These are phyloP conservation scores for Carex myosuroides DNA, from an alignment of 176 grass and related monocot species.

Conservation along the genomic window DNA sequence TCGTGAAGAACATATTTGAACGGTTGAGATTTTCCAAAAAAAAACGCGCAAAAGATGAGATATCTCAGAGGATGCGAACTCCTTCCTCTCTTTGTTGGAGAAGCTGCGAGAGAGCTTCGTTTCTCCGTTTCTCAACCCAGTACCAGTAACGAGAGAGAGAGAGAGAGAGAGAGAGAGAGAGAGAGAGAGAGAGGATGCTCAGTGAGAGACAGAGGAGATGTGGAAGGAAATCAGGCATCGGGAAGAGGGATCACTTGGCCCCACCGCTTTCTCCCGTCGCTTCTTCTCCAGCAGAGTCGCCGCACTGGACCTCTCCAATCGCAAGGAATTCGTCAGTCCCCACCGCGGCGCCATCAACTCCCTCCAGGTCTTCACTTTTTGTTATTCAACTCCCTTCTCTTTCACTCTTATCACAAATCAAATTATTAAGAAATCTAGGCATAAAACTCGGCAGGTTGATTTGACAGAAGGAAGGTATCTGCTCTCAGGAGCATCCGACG, in stretches of 20 bases:
- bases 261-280: constrained; percentile 36
- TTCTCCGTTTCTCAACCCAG: too few species aligned
- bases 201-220: constrained; percentile 46
- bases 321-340: constrained; percentile 64
- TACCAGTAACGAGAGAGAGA: neutral
- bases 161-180: neutral
- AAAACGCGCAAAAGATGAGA: too few species aligned
- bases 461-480: constrained; percentile 83
- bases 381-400: neutral
- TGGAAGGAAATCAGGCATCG: constrained; percentile 60
- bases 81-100: too few species aligned
- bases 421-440: too few species aligned
- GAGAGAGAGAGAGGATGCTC: neutral
- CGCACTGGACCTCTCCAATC: constrained; percentile 64
- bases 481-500: constrained; percentile 76
- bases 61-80: too few species aligned
- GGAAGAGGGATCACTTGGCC: constrained; percentile 53
- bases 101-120: too few species aligned
- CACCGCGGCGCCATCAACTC: constrained; percentile 85
- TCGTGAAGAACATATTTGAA: too few species aligned
- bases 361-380: constrained; percentile 46
- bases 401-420: neutral
- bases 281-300: constrained; percentile 36
- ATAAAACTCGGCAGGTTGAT: constrained; percentile 43
- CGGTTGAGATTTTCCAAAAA: too few species aligned